Conservation (phyloP, 1,139 yeast species). For the Suhomyces coccinellae region DNA sequence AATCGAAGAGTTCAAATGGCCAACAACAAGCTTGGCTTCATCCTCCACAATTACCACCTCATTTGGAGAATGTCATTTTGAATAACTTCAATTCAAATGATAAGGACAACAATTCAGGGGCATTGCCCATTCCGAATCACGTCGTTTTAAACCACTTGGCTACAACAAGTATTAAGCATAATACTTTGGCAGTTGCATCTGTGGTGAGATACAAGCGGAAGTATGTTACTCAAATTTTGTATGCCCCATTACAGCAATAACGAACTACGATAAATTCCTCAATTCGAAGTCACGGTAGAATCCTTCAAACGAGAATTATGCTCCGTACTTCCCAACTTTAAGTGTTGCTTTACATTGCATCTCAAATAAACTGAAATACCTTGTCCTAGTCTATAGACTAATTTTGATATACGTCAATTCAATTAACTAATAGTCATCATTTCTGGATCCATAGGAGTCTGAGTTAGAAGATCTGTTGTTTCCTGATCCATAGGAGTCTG, state of each 20-base stretch:
- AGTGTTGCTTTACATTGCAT: not conserved
- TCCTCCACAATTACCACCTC: constrained; percentile 55
- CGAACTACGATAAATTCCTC: not conserved
- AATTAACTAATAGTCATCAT: constrained; percentile 4
- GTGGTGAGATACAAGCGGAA: constrained; percentile 49
- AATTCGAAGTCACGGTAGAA: no score
- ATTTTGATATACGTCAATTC: not conserved
- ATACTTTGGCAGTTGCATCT: constrained; percentile 50
- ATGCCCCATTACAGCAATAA: constrained; percentile 46
- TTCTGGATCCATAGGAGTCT: constrained; percentile 12
- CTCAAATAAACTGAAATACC: not conserved
- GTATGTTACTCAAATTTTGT: constrained; percentile 50
- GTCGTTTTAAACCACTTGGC: constrained; percentile 51
- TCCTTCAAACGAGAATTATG: no score
- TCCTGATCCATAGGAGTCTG: constrained; percentile 15
- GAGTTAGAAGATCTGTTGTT: constrained; percentile 11
- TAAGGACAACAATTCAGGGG: constrained; percentile 49
- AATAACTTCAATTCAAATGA: constrained; percentile 50
- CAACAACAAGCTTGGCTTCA: constrained; percentile 68
- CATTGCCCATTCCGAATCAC: constrained; percentile 51
- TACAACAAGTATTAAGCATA: constrained; percentile 50
- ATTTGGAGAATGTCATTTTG: constrained; percentile 48
- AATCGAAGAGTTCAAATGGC: constrained; percentile 62
- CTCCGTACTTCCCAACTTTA: not conserved
- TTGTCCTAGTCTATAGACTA: not conserved